Evolutionary conservation across 2,329 filamentous ascomycete species (phyloP), one percentile per base, ranked within the genome.

Genomic region (Aspergillus ustus): DNA sequence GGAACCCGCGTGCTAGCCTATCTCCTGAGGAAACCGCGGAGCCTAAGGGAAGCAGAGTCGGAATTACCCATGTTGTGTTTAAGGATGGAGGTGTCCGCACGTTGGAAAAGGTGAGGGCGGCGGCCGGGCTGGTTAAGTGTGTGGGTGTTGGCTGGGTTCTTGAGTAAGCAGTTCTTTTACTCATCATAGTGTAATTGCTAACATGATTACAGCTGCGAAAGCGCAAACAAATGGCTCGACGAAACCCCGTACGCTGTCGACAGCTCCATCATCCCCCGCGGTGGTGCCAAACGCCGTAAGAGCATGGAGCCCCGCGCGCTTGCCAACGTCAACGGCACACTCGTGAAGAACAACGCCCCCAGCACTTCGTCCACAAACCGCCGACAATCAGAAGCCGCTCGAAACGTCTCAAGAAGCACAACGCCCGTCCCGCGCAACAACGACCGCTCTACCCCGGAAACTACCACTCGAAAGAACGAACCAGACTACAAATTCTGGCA

Each of bases 131-230:
- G 31, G 91, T 97, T 43, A 88, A 91, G 68, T 96, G 92, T 77
- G 92, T 97, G 59, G 92, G 92, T 53, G 90, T 96, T 51, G 89
- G 88, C 66, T 97, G 92, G 92, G 90, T 95, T 58, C 84, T 96
- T 65, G 92, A 96, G 89, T 92, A 85, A 85, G 89, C 86, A 61
- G 7, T 17, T 49, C 15, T 52, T 52, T 37, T 4, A 45, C 17
- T 15, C 19, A 8, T 3, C 25, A 50, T n/a, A n/a, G 20, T 7
- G 29, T 8, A 28, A 20, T 25, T 51, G 46, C 68, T 69, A 61
- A 71, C 59, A 34, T 48, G 25, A 28, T 6, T 55, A 25, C 51
- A 91, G 89, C 68, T 94, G 91, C 69, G 90, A 94, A 74, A 83
- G 89, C 15, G 87, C 91, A 70, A 90, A 90, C 65, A 81, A 86